Evolutionary conservation across 768 basidiomycete species (phyloP).

Genomic region (Polyporus arcularius): DNA sequence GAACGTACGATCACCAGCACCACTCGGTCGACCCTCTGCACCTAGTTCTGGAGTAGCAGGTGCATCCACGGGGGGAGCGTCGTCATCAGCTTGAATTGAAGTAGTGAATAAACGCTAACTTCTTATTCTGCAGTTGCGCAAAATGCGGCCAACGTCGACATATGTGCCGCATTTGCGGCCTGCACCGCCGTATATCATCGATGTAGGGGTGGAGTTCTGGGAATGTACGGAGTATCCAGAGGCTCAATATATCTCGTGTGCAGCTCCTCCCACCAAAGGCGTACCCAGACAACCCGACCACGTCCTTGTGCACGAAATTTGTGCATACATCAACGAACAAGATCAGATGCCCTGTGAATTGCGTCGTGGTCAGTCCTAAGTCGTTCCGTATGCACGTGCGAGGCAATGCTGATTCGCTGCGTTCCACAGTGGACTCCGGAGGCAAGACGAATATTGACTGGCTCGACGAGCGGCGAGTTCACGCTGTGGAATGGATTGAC

Average conservation of each 20-base stretch:
- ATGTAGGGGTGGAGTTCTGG: slow-evolving; percentile 53
- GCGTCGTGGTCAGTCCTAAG: slow-evolving; percentile 73
- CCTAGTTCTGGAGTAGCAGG: no score
- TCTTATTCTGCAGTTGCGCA: slow-evolving; percentile 53
- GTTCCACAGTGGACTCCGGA: slow-evolving; percentile 90
- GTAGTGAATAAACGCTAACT: neutral
- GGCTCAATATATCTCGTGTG: slow-evolving; percentile 26
- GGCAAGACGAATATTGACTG: slow-evolving; percentile 88
- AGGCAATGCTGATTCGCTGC: neutral
- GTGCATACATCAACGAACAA: slow-evolving; percentile 99
- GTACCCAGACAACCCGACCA: slow-evolving; percentile 88
- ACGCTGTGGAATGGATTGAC: slow-evolving; percentile 99
- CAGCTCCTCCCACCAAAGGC: slow-evolving; percentile 94
- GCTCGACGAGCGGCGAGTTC: slow-evolving; percentile 96
- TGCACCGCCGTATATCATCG: slow-evolving; percentile 84
- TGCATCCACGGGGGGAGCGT: no score
- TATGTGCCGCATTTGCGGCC: slow-evolving; percentile 81
- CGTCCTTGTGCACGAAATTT: slow-evolving; percentile 94
- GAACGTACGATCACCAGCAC: no score
- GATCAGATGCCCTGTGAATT: slow-evolving; percentile 94
- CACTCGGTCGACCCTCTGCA: no score
- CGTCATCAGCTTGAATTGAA: no score
- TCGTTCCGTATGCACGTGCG: neutral
- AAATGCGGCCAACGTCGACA: slow-evolving; percentile 75
- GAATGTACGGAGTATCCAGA: slow-evolving; percentile 17